Base-by-base conservation (phyloP, 192 early-diverging fungal genomes). In the Coemansia sp. region DNA sequence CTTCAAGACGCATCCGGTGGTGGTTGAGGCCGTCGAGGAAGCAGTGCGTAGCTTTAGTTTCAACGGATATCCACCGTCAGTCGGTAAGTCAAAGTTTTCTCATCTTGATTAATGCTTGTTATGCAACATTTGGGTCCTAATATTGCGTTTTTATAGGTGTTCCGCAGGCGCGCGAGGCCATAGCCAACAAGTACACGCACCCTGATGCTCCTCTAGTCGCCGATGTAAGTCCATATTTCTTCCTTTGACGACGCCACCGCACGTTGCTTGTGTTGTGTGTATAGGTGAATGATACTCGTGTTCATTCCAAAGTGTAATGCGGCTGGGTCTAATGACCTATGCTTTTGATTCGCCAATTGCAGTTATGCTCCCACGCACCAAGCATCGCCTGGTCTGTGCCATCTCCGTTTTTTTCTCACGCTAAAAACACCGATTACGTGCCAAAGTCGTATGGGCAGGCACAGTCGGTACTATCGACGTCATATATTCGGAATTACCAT, bases 41-140 rank as follows among this genome's bases (percentile, higher is more conserved):
- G 83, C 89, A 22, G 67, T 91, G 32, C 58, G 87, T 32, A 84
- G 83, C n/a, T 91, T 82, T 79, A 85, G 86, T 65, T 85, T 86
- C 58, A 96, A 96, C 61, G 94, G 94, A 32, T 96, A 96, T 68
- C 84, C 84, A 27, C 89, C 90, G 21, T 88, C 91, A 12, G 79
- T 86, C 38, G 91, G 91, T 80, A 88, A 72, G 78, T 71, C 11
- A 47, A 21, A 21, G 21, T 21, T 21, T 21, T 21, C 21, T 21
- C 21, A 21, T 21, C 21, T 1, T 21, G 21, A 1, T 21, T 21
- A 21, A 17, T 22, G 6, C 51, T 8, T 12, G 21, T 1, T 45
- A 4, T 45, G 41, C 41, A n/a, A 45, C 41, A 45, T 45, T 45
- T 15, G 41, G 11, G 15, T 10, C 5, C 14, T 15, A 45, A 45